Conservation (phyloP, 768 basidiomycete genomes). For the Lenzites betulinus region DNA sequence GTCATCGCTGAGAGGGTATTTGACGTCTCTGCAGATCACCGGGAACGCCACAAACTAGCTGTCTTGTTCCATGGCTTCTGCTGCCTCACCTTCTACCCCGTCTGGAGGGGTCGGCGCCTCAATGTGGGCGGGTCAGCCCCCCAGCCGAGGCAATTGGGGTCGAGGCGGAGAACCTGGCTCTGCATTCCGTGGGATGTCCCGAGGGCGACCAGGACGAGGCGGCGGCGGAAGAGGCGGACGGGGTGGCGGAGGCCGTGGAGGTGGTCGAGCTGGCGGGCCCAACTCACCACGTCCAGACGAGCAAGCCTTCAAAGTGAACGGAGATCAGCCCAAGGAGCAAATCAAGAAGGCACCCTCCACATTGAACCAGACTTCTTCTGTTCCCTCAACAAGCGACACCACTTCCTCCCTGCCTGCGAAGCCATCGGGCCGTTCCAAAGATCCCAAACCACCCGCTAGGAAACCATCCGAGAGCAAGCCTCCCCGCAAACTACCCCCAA, state of each 20-base stretch:
- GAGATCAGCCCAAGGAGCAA: conserved; percentile 20
- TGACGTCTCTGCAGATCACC: conserved; percentile 3
- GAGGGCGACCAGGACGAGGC: conserved; percentile 24
- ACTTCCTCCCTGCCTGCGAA: conserved; percentile 20
- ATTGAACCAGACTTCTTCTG: conserved; percentile 1
- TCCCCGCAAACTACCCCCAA: conserved; percentile 24
- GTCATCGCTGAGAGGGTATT: conserved; percentile 8
- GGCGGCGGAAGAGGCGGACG: conserved; percentile 37
- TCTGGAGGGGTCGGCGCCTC: conserved; percentile 23
- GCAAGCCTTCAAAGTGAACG: conserved; percentile 13
- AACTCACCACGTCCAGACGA: conserved; percentile 25
- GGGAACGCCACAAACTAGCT: conserved; percentile 2
- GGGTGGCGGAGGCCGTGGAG: conserved; percentile 31
- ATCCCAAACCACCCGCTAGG: conserved; percentile 16
- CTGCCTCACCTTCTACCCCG: conserved; percentile 23
- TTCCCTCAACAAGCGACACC: conserved; percentile 1
- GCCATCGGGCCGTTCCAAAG: conserved; percentile 14
- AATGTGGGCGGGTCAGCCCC: conserved; percentile 27
- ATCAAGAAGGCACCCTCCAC: conserved; percentile 24
- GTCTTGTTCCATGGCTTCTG: conserved; percentile 23
- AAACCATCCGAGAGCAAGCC: conserved; percentile 20
- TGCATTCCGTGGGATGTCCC: conserved; percentile 25
- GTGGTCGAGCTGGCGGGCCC: conserved; percentile 31
- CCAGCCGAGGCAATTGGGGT: conserved; percentile 21
- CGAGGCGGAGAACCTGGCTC: conserved; percentile 28